A percentile compares a stretch with the other conserved stretches of the same genome.
Conservation (phyloP, 345 rosid species). For the Dimocarpus longan region DNA sequence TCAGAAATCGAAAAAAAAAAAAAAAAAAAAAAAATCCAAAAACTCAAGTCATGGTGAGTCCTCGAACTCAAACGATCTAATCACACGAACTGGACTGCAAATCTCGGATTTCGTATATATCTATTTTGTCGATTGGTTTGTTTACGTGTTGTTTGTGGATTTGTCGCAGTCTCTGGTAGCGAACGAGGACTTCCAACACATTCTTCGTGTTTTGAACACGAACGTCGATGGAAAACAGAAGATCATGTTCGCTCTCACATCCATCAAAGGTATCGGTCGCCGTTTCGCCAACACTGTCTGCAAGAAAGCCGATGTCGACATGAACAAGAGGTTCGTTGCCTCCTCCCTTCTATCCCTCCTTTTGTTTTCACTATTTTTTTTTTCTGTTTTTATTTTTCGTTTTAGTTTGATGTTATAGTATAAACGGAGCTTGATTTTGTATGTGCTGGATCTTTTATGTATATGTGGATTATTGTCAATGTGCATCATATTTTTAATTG, state of each 20-base stretch:
- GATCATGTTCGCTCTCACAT: conserved; percentile 45
- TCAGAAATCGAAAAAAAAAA: neutral
- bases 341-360: neutral
- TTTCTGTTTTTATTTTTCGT: neutral
- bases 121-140: neutral
- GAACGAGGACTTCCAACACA: conserved; percentile 48
- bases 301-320: conserved; percentile 52
- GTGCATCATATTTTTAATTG: neutral
- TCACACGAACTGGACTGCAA: neutral
- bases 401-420: neutral
- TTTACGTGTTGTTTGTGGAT: neutral
- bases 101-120: neutral
- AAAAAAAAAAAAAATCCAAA: neutral
- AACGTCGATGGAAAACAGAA: conserved; percentile 39
- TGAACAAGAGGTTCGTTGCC: conserved; percentile 39
- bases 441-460: neutral
- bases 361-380: neutral
- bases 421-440: neutral
- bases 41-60: conserved; percentile 10
- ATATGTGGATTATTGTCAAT: neutral
- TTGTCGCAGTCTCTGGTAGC: conserved; percentile 40
- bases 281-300: conserved; percentile 48
- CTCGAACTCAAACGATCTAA: neutral
- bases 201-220: conserved; percentile 39
- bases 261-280: conserved; percentile 47